phyloP scores from a whole-genome alignment of 2,329 filamentous ascomycete species.

The Ophiostoma quercus region DNA sequence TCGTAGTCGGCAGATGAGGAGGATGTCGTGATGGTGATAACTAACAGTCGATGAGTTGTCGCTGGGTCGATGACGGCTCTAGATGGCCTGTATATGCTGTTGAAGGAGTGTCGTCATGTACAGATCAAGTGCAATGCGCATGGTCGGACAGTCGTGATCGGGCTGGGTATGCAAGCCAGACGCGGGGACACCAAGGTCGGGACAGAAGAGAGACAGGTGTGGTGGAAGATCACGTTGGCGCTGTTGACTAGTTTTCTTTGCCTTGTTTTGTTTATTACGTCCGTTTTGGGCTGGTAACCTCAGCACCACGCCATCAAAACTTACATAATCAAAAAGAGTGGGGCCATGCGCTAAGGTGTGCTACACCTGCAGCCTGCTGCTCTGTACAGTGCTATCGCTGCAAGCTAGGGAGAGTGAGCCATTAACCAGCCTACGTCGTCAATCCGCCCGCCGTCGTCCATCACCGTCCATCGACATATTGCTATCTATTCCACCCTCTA shows the following conservation, averaged over 20 bases:
- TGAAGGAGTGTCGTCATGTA: neutral
- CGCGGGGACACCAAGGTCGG: neutral
- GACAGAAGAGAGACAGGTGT: neutral
- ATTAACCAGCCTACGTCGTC: conserved; percentile 7
- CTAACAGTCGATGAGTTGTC: neutral
- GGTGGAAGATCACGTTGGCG: neutral
- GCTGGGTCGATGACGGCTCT: neutral
- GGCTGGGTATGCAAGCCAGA: neutral
- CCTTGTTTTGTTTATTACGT: conserved; percentile 11
- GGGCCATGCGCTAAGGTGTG: neutral
- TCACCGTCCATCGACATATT: conserved; percentile 1
- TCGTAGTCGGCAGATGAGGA: neutral
- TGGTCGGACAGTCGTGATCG: too few species aligned
- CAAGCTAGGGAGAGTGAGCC: conserved; percentile 13
- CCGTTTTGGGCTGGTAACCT: conserved; percentile 11
- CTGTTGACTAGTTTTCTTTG: neutral
- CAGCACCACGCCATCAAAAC: neutral
- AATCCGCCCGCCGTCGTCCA: neutral
- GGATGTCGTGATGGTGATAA: conserved; percentile 1
- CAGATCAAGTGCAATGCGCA: neutral
- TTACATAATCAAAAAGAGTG: conserved; percentile 12
- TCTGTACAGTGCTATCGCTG: neutral
- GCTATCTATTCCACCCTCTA: neutral
- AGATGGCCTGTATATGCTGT: neutral
- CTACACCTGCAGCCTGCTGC: neutral